Evolutionary conservation across 371 early-diverging fungal genomes (phyloP).

Genomic region (Mucor velutinosus): DNA sequence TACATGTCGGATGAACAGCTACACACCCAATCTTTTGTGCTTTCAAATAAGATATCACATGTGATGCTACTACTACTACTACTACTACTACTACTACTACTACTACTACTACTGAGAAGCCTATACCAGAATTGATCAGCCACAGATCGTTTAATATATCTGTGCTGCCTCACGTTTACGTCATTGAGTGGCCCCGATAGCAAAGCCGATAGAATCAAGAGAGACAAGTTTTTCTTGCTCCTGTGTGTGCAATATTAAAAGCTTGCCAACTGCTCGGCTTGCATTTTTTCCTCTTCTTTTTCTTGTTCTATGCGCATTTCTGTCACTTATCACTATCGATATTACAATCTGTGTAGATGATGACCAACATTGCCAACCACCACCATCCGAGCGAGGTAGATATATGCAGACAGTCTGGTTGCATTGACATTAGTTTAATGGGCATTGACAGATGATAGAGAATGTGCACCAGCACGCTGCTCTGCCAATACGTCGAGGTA

Average conservation of each 20-base stretch:
- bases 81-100: too few species aligned
- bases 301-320: neutral
- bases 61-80: too few species aligned
- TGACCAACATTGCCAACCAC: neutral
- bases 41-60: neutral
- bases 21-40: too few species aligned
- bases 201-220: neutral
- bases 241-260: neutral
- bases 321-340: neutral
- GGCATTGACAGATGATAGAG: neutral
- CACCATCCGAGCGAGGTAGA: neutral
- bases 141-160: neutral
- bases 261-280: neutral
- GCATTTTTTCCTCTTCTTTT: neutral
- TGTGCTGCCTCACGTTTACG: conserved; percentile 6
- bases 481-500: neutral
- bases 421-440: neutral
- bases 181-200: neutral
- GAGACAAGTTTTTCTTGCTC: neutral
- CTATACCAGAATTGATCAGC: neutral
- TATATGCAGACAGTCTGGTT: neutral
- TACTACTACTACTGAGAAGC: too few species aligned
- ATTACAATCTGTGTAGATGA: neutral
- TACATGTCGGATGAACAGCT: too few species aligned
- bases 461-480: neutral